Percentiles rank a stretch among this genome's conserved stretches.
Conservation (phyloP, 2,329 filamentous ascomycete genomes). For the Colletotrichum agaves region DNA sequence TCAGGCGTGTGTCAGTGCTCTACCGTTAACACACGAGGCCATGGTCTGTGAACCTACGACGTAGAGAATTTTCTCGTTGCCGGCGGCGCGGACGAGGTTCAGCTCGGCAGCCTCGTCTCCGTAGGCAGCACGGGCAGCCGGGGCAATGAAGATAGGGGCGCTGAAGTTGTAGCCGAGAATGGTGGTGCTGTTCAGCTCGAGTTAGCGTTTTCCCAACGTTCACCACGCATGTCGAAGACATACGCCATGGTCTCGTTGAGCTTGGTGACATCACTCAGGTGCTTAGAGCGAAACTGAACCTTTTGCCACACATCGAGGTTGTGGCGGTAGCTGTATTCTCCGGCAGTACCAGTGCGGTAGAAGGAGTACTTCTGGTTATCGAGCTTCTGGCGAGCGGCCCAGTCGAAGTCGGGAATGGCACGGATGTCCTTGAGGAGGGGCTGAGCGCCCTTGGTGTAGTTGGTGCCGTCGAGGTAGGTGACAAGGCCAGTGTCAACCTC, state of each 20-base stretch:
- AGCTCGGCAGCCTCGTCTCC: conserved; percentile 56
- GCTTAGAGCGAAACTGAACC: conserved; percentile 55
- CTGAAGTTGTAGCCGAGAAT: conserved; percentile 59
- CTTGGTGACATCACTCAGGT: conserved; percentile 51
- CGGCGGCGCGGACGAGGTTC: conserved; percentile 59
- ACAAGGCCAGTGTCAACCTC: conserved; percentile 50
- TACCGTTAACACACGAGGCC: fast-evolving
- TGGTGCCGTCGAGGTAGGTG: conserved; percentile 42
- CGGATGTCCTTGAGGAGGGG: conserved; percentile 54
- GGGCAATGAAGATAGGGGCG: conserved; percentile 61
- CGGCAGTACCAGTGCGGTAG: conserved; percentile 60
- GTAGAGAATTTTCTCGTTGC: conserved; percentile 57
- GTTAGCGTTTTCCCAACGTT: too few relatives aligned
- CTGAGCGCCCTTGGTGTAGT: conserved; percentile 48
- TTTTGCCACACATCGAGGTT: conserved; percentile 61
- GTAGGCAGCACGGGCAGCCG: conserved; percentile 56
- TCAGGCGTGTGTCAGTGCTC: background rate
- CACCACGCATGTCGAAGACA: too few relatives aligned
- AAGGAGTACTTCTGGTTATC: conserved; percentile 56
- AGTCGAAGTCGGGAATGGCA: conserved; percentile 61
- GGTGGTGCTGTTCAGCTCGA: conserved; percentile 45
- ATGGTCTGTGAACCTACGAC: conserved; percentile 42
- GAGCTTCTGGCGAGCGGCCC: conserved; percentile 56
- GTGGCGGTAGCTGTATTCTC: conserved; percentile 62
- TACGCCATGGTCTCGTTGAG: conserved; percentile 49